Base-by-base conservation (phyloP, 768 basidiomycete genomes). In the Boletus vermiculosoides region DNA sequence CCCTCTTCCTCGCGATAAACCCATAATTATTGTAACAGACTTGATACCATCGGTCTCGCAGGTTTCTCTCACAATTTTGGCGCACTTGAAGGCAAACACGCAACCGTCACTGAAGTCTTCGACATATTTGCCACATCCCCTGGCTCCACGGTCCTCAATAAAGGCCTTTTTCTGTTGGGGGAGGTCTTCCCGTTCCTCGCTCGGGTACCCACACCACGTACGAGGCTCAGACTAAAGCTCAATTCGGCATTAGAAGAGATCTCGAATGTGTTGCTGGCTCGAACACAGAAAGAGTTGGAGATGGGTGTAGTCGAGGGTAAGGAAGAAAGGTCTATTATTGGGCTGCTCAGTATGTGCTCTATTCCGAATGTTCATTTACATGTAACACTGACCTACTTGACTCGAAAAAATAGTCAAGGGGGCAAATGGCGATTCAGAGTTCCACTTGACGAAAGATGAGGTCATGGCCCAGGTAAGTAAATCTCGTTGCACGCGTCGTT, bases 51-150 rank as follows among this genome's bases (percentile, higher is more conserved):
- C 2, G 48, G 48, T 36, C 33, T 34, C 5, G 48, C 34, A 12
- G 34, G 48, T 23, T 49, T 49, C 15, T 48, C 47, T 5, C 78
- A 85, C 61, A 75, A 84, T 62, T 86, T 85, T 58, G 76, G 77
- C 16, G 66, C 79, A 0, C 73, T 85, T 3, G 76, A 80, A 9
- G 83, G 83, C 1, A 76, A 80, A 52, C 65, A 64, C 20, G 70
- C 79, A 3, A 56, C 73, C 3, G 73, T 84, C 7, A 70, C 74
- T 3, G 71, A 76, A 7, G 69, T 74, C 5, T 77, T 82, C 30
- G 75, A 77, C 20, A 65, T 71, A 0, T 73, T 78, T 48, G 36
- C 25, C 3, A 57, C 59, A 16, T 63, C 73, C 7, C 57, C 58
- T 16, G 12, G 31, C 0, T 44, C 53, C 2, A 69, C 68, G 12